These are phyloP conservation scores for Debaryomyces tyrocola DNA, from an alignment of 805 yeast genomes.

Conservation along the genomic window DNA sequence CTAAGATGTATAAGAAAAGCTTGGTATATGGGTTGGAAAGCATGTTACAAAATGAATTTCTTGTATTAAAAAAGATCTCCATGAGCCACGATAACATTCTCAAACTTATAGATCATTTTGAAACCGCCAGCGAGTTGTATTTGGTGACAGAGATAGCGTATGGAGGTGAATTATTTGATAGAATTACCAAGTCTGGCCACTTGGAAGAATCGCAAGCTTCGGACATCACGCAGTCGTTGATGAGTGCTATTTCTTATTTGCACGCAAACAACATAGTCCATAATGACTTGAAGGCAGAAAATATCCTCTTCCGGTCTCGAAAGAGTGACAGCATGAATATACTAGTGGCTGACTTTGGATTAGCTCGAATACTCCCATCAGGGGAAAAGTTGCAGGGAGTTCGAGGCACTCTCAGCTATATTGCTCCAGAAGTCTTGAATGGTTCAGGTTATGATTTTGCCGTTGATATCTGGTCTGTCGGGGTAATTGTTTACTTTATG, in stretches of 20 bases:
- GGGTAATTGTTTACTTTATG: constrained; percentile 69
- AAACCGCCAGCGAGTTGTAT: constrained; percentile 55
- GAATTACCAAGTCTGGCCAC: constrained; percentile 45
- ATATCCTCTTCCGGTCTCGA: constrained; percentile 49
- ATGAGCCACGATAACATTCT: constrained; percentile 54
- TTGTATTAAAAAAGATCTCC: constrained; percentile 51
- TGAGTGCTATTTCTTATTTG: constrained; percentile 56
- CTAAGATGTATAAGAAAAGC: constrained; percentile 50
- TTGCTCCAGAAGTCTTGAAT: constrained; percentile 69
- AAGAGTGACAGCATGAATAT: constrained; percentile 37
- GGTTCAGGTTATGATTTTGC: constrained; percentile 55
- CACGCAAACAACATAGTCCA: constrained; percentile 64
- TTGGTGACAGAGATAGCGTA: constrained; percentile 66
- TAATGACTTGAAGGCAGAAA: constrained; percentile 74
- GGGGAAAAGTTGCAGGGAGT: constrained; percentile 41
- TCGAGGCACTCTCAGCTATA: constrained; percentile 72
- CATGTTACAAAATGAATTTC: constrained; percentile 60
- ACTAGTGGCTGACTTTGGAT: constrained; percentile 63
- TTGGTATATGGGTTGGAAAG: constrained; percentile 53
- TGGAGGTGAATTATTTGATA: constrained; percentile 69
- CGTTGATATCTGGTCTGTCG: constrained; percentile 77
- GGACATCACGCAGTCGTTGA: constrained; percentile 48
- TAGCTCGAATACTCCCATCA: constrained; percentile 49
- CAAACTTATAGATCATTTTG: constrained; percentile 67
- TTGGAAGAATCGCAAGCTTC: constrained; percentile 49